phyloP scores from a whole-genome alignment of 257 asterid genomes.

The Voacanga thouarsii region DNA sequence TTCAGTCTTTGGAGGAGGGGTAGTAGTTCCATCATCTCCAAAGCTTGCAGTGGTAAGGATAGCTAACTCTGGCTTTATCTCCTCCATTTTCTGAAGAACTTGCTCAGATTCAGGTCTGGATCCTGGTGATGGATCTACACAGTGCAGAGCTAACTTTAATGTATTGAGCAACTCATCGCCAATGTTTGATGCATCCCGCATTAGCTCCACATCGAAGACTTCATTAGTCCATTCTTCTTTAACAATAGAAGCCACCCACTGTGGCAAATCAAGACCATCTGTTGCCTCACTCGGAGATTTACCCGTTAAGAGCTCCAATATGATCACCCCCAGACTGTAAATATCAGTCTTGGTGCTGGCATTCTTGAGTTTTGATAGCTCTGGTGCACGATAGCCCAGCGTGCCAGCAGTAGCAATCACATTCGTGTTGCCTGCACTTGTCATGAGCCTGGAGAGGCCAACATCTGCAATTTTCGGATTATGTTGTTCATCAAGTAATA shows the following conservation, averaged over 20 bases:
- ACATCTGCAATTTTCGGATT: slow-evolving; percentile 64
- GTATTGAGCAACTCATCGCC: slow-evolving; percentile 77
- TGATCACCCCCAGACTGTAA: slow-evolving; percentile 81
- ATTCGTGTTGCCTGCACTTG: slow-evolving; percentile 42
- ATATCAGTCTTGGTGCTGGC: slow-evolving; percentile 66
- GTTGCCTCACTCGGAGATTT: slow-evolving; percentile 85
- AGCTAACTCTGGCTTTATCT: slow-evolving; percentile 50
- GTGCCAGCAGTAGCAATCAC: slow-evolving; percentile 48
- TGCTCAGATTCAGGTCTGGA: slow-evolving; percentile 79
- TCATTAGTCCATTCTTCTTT: slow-evolving; percentile 94
- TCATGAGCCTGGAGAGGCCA: slow-evolving; percentile 42
- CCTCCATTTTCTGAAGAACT: slow-evolving; percentile 67
- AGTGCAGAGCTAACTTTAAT: slow-evolving; percentile 76
- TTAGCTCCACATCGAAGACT: slow-evolving; percentile 83
- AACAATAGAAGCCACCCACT: slow-evolving; percentile 87
- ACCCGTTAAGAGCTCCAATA: slow-evolving; percentile 84
- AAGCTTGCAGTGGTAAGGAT: slow-evolving; percentile 10
- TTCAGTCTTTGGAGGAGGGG: slow-evolving; percentile 29
- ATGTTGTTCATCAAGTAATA: slow-evolving; percentile 60
- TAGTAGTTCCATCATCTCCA: slow-evolving; percentile 32
- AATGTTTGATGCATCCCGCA: slow-evolving; percentile 54
- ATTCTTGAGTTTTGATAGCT: slow-evolving; percentile 66
- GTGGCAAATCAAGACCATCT: slow-evolving; percentile 80
- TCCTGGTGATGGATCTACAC: slow-evolving; percentile 81
- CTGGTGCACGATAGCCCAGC: slow-evolving; percentile 81